A percentile compares a stretch with the other conserved stretches of the same genome.
These are phyloP conservation scores for Drechslerella dactyloides DNA, from an alignment of 2,329 filamentous ascomycete genomes.

Conservation along the genomic window DNA sequence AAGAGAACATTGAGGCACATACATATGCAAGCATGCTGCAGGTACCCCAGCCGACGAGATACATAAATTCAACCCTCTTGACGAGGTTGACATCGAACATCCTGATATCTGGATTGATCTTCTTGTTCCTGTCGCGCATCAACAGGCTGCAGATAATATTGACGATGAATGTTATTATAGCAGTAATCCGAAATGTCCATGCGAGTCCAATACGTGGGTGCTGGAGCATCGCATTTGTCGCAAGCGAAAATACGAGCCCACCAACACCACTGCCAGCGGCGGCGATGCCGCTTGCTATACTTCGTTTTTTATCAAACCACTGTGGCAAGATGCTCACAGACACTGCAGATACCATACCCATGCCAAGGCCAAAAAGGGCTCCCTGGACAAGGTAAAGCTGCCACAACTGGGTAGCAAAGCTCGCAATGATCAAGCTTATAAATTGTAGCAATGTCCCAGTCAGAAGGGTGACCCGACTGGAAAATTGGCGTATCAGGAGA, in stretches of 20 bases:
- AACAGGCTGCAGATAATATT: constrained; percentile 70
- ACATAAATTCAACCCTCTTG: constrained; percentile 67
- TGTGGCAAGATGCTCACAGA: constrained; percentile 72
- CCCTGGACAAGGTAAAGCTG: constrained; percentile 79
- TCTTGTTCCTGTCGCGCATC: constrained; percentile 74
- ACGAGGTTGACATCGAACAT: constrained; percentile 72
- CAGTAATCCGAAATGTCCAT: constrained; percentile 72
- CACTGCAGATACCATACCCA: constrained; percentile 77
- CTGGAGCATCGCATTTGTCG: constrained; percentile 71
- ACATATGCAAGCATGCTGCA: constrained; percentile 77
- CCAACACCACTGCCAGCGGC: constrained; percentile 75
- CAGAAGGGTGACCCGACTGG: constrained; percentile 70
- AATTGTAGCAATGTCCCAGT: constrained; percentile 71
- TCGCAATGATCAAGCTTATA: constrained; percentile 71
- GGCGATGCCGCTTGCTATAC: constrained; percentile 73
- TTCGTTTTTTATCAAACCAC: constrained; percentile 74
- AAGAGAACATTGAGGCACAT: constrained; percentile 69
- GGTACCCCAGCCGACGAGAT: constrained; percentile 72
- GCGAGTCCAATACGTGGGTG: constrained; percentile 64
- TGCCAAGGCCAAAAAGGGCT: constrained; percentile 75
- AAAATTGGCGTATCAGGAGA: constrained; percentile 66
- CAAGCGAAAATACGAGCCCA: constrained; percentile 73
- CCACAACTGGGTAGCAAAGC: constrained; percentile 74
- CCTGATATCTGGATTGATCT: constrained; percentile 70
- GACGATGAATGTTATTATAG: constrained; percentile 68